Percentiles rank a stretch among this genome's conserved stretches.
Conservation (phyloP, 495 filamentous ascomycete species). For the Podospora conica region DNA sequence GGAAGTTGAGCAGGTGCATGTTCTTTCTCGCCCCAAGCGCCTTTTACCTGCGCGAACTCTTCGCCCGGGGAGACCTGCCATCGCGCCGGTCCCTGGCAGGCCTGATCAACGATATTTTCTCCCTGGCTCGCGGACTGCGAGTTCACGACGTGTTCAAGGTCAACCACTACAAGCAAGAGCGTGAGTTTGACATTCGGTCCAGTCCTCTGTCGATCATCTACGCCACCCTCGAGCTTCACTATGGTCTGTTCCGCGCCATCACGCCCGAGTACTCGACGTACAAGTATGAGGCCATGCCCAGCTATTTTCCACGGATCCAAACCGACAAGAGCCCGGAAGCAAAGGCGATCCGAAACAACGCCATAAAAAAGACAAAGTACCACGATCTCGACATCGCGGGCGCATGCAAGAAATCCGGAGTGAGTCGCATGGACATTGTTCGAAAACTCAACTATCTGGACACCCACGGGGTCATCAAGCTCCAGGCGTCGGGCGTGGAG, state of each 20-base stretch:
- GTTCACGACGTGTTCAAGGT: slow-evolving; percentile 41
- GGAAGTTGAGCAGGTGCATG: slow-evolving; percentile 44
- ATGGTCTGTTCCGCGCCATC: slow-evolving; percentile 46
- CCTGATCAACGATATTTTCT: slow-evolving; percentile 45
- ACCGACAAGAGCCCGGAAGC: slow-evolving; percentile 29
- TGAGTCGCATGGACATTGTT: slow-evolving; percentile 39
- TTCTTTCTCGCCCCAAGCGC: slow-evolving; percentile 49
- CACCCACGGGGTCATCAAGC: slow-evolving; percentile 36
- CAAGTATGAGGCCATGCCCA: slow-evolving; percentile 33
- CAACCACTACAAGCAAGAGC: slow-evolving; percentile 34
- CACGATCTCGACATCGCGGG: slow-evolving; percentile 43
- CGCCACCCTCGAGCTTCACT: slow-evolving; percentile 49
- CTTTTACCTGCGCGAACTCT: slow-evolving; percentile 47
- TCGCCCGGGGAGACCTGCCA: slow-evolving; percentile 51
- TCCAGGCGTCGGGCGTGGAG: slow-evolving; percentile 42
- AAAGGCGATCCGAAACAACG: slow-evolving; percentile 33
- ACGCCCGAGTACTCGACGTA: slow-evolving; percentile 51
- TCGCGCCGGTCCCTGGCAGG: slow-evolving; percentile 38
- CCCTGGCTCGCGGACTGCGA: slow-evolving; percentile 15
- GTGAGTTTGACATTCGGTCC: slow-evolving; percentile 39
- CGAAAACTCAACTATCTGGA: slow-evolving; percentile 46
- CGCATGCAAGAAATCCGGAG: slow-evolving; percentile 10
- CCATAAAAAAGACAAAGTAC: slow-evolving; percentile 21
- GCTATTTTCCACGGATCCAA: slow-evolving; percentile 19
- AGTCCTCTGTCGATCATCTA: slow-evolving; percentile 42